Evolutionary conservation across 2,329 filamentous ascomycete species (phyloP), one percentile per base, ranked within the genome.

Genomic region (Alternaria sp.): DNA sequence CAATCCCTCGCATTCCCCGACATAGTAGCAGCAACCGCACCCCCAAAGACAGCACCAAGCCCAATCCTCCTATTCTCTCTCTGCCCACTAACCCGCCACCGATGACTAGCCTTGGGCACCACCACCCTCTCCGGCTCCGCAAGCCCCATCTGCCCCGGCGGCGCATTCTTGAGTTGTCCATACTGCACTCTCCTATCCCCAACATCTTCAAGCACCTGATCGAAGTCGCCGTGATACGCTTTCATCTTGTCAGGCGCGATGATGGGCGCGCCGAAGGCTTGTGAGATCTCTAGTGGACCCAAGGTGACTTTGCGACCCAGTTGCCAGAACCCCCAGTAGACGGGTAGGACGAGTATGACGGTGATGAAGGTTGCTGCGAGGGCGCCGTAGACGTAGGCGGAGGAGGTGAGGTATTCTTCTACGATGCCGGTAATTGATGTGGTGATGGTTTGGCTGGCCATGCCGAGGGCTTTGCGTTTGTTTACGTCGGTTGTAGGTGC

Each of bases 301-400:
- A 80, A 67, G 6, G 77, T 75, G 9, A 79, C 76, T 43, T 76
- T 73, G 52, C 78, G 74, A 2, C 77, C 77, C 0, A 79, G 73
- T 32, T 79, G 66, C 78, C 77, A 79, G 70, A 74, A 80, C 15
- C 75, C 74, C 69, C 69, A 79, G 69, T 76, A 79, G 1, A 73
- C 71, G n/a, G 77, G 74, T 1, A 77, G 62, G 1, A 79, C 74
- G 62, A 71, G 69, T 30, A 77, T 26, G 4, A 80, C 64, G n/a
- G 74, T 78, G 50, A 74, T 49, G 32, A 79, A 50, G 11, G 72
- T 76, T 12, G 72, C 72, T 19, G 68, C 72, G 5, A 79, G 65
- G 3, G 77, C 77, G 50, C 71, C 76, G 26, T 57, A 73, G 55
- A 79, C 72, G 65, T 74, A 79, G 10, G 17, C 36, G 32, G 65